Evolutionary conservation across 1,284 basidiomycete genomes (phyloP).

Genomic region (Ceratobasidium papillatum): DNA sequence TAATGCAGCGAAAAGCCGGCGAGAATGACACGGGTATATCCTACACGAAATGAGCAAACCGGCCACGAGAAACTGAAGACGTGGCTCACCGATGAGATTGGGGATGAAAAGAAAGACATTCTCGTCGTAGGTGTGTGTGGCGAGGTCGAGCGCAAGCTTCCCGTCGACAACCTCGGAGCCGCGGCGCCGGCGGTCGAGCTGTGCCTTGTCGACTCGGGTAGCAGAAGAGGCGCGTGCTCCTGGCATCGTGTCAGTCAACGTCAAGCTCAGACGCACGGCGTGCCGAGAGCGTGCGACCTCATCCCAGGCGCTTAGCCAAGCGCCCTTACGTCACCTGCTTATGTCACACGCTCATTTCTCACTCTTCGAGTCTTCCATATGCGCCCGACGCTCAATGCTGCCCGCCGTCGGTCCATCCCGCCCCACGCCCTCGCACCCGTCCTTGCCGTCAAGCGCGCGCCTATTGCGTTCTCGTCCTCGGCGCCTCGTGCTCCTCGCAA

Average conservation of each 20-base stretch:
- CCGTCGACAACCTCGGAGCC: constrained; percentile 62
- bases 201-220: constrained; percentile 6
- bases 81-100: constrained; percentile 85
- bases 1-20: constrained; percentile 90
- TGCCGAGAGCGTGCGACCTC: constrained; percentile 25
- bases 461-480: constrained; percentile 1
- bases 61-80: background rate
- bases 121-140: constrained; percentile 86
- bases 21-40: constrained; percentile 90
- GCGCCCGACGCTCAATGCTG: constrained; percentile 16
- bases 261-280: background rate
- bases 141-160: constrained; percentile 80
- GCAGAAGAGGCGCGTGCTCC: background rate
- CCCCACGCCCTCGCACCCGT: background rate
- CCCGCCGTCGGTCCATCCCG: background rate
- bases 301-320: background rate
- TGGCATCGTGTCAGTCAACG: constrained; percentile 16
- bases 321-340: constrained; percentile 8
- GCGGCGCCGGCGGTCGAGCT: constrained; percentile 39
- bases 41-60: constrained; percentile 54
- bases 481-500: background rate
- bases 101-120: constrained; percentile 97
- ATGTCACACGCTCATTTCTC: background rate
- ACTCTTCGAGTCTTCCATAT: background rate
- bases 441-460: background rate